A percentile compares a stretch with the other conserved stretches of the same genome.
Evolutionary conservation across 139 green algal species (phyloP).

Genomic region (Yamagishiella unicocca): DNA sequence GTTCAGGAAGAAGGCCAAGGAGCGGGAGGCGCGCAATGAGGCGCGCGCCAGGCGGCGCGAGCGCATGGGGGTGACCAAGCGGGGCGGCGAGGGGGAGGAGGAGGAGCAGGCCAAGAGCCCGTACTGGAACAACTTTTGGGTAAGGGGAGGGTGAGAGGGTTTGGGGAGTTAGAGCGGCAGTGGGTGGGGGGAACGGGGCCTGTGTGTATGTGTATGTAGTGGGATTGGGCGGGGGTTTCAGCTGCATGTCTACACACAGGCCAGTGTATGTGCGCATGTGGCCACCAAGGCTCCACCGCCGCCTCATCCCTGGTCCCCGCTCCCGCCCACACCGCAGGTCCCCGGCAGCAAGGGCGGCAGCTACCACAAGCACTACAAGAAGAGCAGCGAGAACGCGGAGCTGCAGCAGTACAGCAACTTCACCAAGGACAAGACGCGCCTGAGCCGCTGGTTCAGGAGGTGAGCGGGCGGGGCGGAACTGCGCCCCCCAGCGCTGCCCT

Average conservation of each 20-base stretch:
- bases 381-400: conserved; percentile 28
- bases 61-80: conserved; percentile 2
- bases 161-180: background rate
- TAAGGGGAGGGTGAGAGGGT: background rate
- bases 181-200: too few species aligned
- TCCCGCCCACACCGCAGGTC: background rate
- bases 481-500: too few species aligned
- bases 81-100: conserved; percentile 33
- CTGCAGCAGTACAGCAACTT: conserved; percentile 42
- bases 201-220: too few species aligned
- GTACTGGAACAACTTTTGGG: conserved; percentile 49
- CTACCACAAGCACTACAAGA: conserved; percentile 35
- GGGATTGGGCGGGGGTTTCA: too few species aligned
- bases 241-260: too few species aligned
- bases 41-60: conserved; percentile 20
- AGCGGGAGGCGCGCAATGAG: conserved; percentile 35
- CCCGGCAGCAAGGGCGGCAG: background rate
- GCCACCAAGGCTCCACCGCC: too few species aligned
- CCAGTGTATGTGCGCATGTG: background rate
- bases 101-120: conserved; percentile 31
- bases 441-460: conserved; percentile 43
- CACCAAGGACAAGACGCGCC: conserved; percentile 38
- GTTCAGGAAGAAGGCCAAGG: background rate
- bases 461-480: too few species aligned
- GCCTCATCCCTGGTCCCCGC: too few species aligned